phyloP scores from a whole-genome alignment of 208 protist species.

The Leishmania martiniquensis region DNA sequence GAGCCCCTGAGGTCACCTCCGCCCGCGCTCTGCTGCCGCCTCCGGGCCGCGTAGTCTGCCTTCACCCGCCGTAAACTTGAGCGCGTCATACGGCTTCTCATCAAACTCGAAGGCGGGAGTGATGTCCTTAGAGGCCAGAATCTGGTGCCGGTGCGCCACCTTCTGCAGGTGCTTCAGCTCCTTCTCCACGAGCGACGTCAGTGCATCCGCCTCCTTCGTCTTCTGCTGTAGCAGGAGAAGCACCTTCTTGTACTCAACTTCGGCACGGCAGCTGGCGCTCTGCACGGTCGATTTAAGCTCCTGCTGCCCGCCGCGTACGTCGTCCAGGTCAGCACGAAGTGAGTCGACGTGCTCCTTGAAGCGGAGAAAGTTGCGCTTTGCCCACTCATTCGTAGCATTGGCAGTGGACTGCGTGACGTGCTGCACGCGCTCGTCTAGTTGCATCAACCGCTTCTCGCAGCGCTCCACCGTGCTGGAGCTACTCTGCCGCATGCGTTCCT shows the following conservation, averaged over 20 bases:
- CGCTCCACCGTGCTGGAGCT: conserved; percentile 11
- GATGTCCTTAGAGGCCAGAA: conserved; percentile 49
- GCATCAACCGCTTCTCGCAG: conserved; percentile 32
- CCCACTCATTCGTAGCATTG: conserved; percentile 66
- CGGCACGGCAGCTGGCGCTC: conserved; percentile 53
- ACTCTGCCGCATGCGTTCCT: conserved; percentile 7
- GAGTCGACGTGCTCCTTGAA: conserved; percentile 78
- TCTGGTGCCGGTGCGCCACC: conserved; percentile 61
- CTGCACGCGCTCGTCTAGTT: conserved; percentile 27
- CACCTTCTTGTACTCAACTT: conserved; percentile 75
- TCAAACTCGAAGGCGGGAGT: conserved; percentile 17
- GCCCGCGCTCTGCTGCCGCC: conserved; percentile 8
- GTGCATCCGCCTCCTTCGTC: conserved; percentile 64
- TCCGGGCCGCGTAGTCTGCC: not conserved
- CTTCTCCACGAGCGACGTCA: conserved; percentile 70
- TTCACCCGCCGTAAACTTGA: conserved; percentile 28
- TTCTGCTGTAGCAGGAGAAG: conserved; percentile 61
- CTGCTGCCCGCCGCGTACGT: conserved; percentile 41
- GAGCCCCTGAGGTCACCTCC: not conserved
- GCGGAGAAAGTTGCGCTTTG: conserved; percentile 74
- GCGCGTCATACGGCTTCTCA: conserved; percentile 18
- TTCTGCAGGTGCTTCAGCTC: conserved; percentile 71
- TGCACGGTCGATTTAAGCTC: conserved; percentile 42
- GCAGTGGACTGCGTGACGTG: conserved; percentile 38
- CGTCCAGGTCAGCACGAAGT: conserved; percentile 35